phyloP scores from a whole-genome alignment of 805 yeast species.

The Ogataea allantospora region DNA sequence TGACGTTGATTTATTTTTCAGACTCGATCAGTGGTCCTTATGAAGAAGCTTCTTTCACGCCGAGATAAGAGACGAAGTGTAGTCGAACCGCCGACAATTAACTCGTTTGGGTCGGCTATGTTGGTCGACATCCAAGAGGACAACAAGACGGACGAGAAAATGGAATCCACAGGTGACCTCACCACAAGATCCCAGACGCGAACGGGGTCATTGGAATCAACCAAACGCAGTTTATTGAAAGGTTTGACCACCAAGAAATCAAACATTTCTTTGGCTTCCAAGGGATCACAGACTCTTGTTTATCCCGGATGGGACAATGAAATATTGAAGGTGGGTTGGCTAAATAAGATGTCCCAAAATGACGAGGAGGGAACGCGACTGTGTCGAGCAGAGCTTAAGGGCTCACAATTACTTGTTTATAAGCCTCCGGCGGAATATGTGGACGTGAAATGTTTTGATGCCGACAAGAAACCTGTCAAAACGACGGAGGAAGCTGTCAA shows the following conservation, averaged over 20 bases:
- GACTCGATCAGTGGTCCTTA: slow-evolving; percentile 2
- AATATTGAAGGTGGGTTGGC: slow-evolving; percentile 56
- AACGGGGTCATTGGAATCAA: slow-evolving; percentile 5
- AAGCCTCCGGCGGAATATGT: slow-evolving; percentile 52
- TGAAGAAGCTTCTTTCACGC: slow-evolving; percentile 36
- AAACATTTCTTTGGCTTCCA: slow-evolving; percentile 14
- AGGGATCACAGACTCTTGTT: slow-evolving; percentile 19
- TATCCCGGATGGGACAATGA: slow-evolving; percentile 34
- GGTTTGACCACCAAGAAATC: slow-evolving; percentile 21
- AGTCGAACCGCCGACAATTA: slow-evolving; percentile 1
- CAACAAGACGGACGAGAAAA: slow-evolving; percentile 3
- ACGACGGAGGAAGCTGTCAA: background rate
- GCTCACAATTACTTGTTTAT: slow-evolving; percentile 62
- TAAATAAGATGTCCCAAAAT: slow-evolving; percentile 44
- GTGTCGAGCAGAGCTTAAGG: slow-evolving; percentile 65
- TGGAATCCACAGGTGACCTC: slow-evolving; percentile 3
- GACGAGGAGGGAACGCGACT: slow-evolving; percentile 42
- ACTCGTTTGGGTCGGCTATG: slow-evolving; percentile 4
- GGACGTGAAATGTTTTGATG: slow-evolving; percentile 35
- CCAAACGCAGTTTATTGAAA: slow-evolving; percentile 18
- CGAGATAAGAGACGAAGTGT: slow-evolving; percentile 28
- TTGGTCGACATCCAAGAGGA: slow-evolving; percentile 13
- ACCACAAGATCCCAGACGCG: slow-evolving; percentile 5
- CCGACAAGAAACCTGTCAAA: slow-evolving; percentile 2
- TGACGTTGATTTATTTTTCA: slow-evolving; percentile 1